Evolutionary conservation across 805 yeast genomes (phyloP).

Genomic region (Pichia nakasei): DNA sequence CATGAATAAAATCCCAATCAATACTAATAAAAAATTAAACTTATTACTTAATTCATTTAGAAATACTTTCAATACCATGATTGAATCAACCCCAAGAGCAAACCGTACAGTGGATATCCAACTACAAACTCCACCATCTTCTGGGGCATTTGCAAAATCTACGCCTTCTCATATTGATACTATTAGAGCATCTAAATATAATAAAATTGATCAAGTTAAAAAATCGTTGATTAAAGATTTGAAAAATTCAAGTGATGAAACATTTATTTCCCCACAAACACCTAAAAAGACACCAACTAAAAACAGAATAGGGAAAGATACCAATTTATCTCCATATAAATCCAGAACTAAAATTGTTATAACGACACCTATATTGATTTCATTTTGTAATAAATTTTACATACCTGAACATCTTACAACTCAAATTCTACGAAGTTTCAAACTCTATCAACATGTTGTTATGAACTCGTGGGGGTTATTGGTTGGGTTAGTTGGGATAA

Average conservation of each 20-base stretch:
- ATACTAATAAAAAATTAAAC: conserved; percentile 32
- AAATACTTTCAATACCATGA: conserved; percentile 12
- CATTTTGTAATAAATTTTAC: conserved; percentile 55
- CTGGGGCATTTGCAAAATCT: background rate
- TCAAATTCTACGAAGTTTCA: conserved; percentile 41
- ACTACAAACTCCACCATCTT: background rate
- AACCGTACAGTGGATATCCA: conserved; percentile 1
- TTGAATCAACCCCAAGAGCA: conserved; percentile 14
- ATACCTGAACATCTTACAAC: conserved; percentile 46
- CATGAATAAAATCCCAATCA: conserved; percentile 48
- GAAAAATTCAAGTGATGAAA: background rate
- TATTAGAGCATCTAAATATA: background rate
- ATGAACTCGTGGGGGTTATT: conserved; percentile 61
- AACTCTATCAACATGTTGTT: conserved; percentile 42
- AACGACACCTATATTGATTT: conserved; percentile 32
- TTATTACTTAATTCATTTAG: conserved; percentile 35
- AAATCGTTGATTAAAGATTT: conserved; percentile 5
- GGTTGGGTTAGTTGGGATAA: conserved; percentile 56
- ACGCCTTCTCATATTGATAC: background rate
- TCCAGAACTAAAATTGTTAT: conserved; percentile 8
- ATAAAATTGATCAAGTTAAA: conserved; percentile 1
- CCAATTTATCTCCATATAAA: conserved; percentile 2
- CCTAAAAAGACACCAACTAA: conserved; percentile 1
- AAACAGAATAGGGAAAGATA: background rate
- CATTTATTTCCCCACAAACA: background rate